Base-by-base conservation (phyloP, 768 basidiomycete genomes). In the Tremella mesenterica region DNA sequence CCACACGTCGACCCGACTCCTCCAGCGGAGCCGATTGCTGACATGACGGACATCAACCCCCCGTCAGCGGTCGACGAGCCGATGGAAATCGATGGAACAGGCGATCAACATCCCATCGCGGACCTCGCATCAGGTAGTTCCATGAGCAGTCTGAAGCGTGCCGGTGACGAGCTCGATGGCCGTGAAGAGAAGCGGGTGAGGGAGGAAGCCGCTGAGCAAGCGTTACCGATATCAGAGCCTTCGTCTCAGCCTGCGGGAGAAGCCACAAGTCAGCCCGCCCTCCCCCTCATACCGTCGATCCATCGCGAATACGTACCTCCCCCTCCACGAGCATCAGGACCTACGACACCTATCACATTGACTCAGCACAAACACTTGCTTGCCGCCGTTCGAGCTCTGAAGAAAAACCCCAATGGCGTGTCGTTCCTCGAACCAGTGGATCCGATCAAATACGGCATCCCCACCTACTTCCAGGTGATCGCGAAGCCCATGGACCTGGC, bases 401-500 rank as follows among this genome's bases (percentile, higher is more conserved):
- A 88, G 79, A 91, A 88, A 76, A 70, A 82, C 69, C 88, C 88
- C 71, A 88, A 93, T 50, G 82, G 88, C 0, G 67, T 71, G 1
- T 83, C 90, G 0, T 99, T 99, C 76, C 74, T 85, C 48, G 78
- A 78, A 46, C 91, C 95, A 18, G 95, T 99, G 52, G 95, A 99
- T 72, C 79, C 84, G 20, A 79, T 91, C 60, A 85, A 82, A 7
- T 69, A 77, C 50, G 71, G 68, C 56, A 76, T 79, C 56, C 93
- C 90, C 8, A 89, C 93, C 71, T 99, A 99, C 65, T 81, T 81
- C 30, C 79, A 79, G 41, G 82, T 97, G 69, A 81, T 99, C 75
- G 87, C 84, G 67, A 81, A 79, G 25, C 95, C 95, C 0, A 96
- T 96, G 88, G 95, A 97, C 71, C 80, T 99, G 43, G 79, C 83